Percentiles rank a stretch among this genome's conserved stretches.
phyloP scores from a whole-genome alignment of 352 stramenopile species.

The Globisporangium sylvaticum region DNA sequence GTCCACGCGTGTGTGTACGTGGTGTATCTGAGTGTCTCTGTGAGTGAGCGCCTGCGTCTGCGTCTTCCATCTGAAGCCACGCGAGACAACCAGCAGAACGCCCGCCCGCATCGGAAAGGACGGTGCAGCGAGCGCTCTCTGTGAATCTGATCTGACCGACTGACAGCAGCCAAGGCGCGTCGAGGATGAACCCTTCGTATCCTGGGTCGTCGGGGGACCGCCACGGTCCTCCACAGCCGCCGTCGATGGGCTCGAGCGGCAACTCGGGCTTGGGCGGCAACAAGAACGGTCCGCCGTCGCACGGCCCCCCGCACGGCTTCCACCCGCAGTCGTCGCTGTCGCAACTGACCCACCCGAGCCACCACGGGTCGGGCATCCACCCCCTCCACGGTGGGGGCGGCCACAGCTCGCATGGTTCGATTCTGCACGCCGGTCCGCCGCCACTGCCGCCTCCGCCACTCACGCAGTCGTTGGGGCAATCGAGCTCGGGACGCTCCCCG shows the following conservation, averaged over 20 bases:
- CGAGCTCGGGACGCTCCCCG: conserved; percentile 49
- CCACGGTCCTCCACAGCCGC: conserved; percentile 38
- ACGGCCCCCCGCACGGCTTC: conserved; percentile 42
- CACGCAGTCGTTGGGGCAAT: conserved; percentile 41
- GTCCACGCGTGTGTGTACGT: background rate
- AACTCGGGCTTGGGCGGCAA: conserved; percentile 27
- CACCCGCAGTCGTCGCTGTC: conserved; percentile 63
- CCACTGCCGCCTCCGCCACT: conserved; percentile 64
- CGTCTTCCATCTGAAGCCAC: background rate
- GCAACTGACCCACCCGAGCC: conserved; percentile 49
- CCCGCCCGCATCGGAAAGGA: background rate
- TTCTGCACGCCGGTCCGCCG: conserved; percentile 57
- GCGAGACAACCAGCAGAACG: background rate
- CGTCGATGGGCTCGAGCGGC: conserved; percentile 28
- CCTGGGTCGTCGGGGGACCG: conserved; percentile 62
- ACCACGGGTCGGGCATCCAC: conserved; percentile 44
- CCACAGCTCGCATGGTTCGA: conserved; percentile 23
- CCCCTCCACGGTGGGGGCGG: conserved; percentile 61
- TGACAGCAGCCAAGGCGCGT: background rate
- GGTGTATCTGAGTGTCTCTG: background rate
- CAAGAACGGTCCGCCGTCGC: conserved; percentile 31
- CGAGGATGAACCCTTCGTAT: conserved; percentile 74
- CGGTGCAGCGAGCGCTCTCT: background rate
- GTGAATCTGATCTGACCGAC: background rate
- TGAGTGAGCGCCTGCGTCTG: background rate